Evolutionary conservation across 225 moss, liverwort and hornwort species (phyloP).

Genomic region (Lunularia cruciata): DNA sequence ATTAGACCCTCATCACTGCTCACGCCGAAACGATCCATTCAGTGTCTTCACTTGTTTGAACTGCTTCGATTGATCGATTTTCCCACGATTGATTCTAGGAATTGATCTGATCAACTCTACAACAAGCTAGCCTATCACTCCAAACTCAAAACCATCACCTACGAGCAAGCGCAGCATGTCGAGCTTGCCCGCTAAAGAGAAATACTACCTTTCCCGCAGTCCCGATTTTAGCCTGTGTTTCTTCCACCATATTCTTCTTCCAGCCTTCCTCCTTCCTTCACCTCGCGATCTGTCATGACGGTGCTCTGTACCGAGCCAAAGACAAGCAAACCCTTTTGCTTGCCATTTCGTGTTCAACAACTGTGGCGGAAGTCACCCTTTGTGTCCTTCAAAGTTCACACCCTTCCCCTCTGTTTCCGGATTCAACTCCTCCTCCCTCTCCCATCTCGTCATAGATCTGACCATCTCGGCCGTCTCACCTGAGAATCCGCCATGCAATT

Average conservation of each 20-base stretch:
- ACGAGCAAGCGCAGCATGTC: conserved; percentile 18
- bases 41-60: conserved; percentile 14
- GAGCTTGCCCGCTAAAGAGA: conserved; percentile 10
- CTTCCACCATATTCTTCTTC: neutral
- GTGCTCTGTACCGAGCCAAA: conserved; percentile 7
- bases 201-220: conserved; percentile 14
- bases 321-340: neutral
- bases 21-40: conserved; percentile 26
- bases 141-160: conserved; percentile 17
- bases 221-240: neutral
- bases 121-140: conserved; percentile 8
- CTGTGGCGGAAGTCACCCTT: neutral
- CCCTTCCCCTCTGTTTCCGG: neutral
- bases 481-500: neutral
- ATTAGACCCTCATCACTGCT: conserved; percentile 27
- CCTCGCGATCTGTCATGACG: conserved; percentile 7
- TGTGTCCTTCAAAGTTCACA: neutral
- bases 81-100: neutral
- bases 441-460: conserved; percentile 16
- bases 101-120: conserved; percentile 7
- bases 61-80: conserved; percentile 10
- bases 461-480: neutral
- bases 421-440: neutral
- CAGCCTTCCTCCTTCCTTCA: neutral
- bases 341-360: neutral